Conservation (phyloP, 169 alveolate species). For the Plasmodium adleri region DNA sequence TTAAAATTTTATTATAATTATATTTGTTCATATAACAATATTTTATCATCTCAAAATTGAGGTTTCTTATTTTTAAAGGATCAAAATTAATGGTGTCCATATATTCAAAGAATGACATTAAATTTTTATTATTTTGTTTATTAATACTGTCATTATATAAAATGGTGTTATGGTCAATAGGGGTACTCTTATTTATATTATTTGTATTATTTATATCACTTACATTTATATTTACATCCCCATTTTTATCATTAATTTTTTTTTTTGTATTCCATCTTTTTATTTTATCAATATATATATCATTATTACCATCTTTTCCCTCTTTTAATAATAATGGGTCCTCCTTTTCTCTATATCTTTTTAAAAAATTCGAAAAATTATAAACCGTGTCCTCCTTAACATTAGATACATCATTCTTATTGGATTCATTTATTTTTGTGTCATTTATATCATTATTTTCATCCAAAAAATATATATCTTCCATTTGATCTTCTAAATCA, state of each 20-base stretch:
- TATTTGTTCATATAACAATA: not conserved
- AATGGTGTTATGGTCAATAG: too few species aligned
- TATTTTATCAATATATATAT: not conserved
- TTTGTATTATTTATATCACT: not conserved
- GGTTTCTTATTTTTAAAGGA: slow-evolving; percentile 8
- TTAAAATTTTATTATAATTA: slow-evolving; percentile 11
- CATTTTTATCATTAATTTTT: not conserved
- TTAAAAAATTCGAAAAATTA: slow-evolving; percentile 14
- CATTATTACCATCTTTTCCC: not conserved
- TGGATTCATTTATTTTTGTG: not conserved
- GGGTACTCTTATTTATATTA: too few species aligned
- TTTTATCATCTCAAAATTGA: slow-evolving; percentile 22
- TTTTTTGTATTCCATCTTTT: not conserved
- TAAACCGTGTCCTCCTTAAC: not conserved
- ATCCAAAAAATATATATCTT: not conserved
- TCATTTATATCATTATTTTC: not conserved
- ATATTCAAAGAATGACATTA: slow-evolving; percentile 17
- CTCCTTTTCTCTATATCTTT: slow-evolving; percentile 19
- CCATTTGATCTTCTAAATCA: not conserved
- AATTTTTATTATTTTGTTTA: not conserved
- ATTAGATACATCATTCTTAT: not conserved
- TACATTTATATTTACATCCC: not conserved
- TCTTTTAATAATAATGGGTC: not conserved
- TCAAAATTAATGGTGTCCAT: slow-evolving; percentile 1
- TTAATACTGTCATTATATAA: too few species aligned